Evolutionary conservation across 768 basidiomycete genomes (phyloP).

Genomic region (Brasilioporus rufonigricans): DNA sequence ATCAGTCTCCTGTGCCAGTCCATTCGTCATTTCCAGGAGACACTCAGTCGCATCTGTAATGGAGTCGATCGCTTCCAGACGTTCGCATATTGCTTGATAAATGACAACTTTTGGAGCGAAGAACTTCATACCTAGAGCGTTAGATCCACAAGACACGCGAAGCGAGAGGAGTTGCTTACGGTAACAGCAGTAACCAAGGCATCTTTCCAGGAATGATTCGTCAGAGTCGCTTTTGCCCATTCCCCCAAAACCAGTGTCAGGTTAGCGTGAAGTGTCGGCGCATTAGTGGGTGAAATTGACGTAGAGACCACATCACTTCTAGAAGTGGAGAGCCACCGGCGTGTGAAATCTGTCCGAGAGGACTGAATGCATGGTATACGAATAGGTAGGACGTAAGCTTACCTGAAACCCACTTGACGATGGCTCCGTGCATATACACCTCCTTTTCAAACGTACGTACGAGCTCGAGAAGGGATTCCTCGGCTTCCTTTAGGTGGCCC

Average conservation of each 20-base stretch:
- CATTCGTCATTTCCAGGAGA: neutral
- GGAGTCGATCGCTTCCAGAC: neutral
- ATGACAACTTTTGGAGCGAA: neutral
- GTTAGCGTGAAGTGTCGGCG: neutral
- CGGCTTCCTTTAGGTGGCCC: neutral
- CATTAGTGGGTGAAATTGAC: neutral
- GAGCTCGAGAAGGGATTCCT: neutral
- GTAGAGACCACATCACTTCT: neutral
- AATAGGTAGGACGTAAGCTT: neutral
- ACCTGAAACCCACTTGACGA: neutral
- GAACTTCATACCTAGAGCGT: neutral
- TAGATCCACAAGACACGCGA: neutral
- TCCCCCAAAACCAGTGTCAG: neutral
- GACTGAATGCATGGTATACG: neutral
- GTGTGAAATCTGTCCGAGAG: neutral
- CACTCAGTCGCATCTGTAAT: neutral
- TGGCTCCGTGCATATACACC: neutral
- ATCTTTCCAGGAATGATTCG: neutral
- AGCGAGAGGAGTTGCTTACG: neutral
- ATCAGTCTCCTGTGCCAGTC: neutral
- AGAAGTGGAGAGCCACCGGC: neutral
- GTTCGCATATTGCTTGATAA: neutral
- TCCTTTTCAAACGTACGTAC: neutral
- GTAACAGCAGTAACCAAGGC: neutral
- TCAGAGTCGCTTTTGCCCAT: neutral